Evolutionary conservation across 768 basidiomycete species (phyloP).

Genomic region (Phylloporus arenicola): DNA sequence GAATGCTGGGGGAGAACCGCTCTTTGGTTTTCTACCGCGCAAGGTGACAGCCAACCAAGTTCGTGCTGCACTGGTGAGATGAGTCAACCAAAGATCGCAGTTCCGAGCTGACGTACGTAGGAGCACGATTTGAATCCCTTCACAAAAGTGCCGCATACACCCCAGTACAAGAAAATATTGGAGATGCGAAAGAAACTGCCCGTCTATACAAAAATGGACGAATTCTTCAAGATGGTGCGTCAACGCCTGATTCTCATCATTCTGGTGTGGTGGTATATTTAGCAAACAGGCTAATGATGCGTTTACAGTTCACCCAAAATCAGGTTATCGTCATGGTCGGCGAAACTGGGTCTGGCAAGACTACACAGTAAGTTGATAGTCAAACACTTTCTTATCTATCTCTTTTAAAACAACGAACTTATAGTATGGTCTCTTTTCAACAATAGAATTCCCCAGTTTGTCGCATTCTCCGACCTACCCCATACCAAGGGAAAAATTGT

Average conservation of each 20-base stretch:
- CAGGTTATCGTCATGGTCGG: constrained; percentile 91
- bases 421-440: constrained; percentile 28
- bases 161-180: constrained; percentile 82
- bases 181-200: constrained; percentile 83
- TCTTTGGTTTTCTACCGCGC: constrained; percentile 71
- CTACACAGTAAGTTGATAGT: constrained; percentile 69
- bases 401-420: constrained; percentile 18
- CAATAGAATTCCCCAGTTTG: constrained; percentile 90
- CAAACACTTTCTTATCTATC: constrained; percentile 17
- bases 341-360: constrained; percentile 95
- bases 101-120: constrained; percentile 33
- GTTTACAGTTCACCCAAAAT: constrained; percentile 31
- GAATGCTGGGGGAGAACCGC: constrained; percentile 47
- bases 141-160: constrained; percentile 70
- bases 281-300: not conserved
- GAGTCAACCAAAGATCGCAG: not conserved
- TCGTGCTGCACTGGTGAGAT: constrained; percentile 61
- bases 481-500: constrained; percentile 87
- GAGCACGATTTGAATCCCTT: constrained; percentile 84
- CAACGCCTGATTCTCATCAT: not conserved
- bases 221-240: constrained; percentile 85
- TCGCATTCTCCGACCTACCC: constrained; percentile 87
- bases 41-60: constrained; percentile 63
- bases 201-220: constrained; percentile 87
- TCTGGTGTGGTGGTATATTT: not conserved